A percentile compares a stretch with the other conserved stretches of the same genome.
phyloP scores from a whole-genome alignment of 139 green algal genomes.

The Monoraphidium neglectum region DNA sequence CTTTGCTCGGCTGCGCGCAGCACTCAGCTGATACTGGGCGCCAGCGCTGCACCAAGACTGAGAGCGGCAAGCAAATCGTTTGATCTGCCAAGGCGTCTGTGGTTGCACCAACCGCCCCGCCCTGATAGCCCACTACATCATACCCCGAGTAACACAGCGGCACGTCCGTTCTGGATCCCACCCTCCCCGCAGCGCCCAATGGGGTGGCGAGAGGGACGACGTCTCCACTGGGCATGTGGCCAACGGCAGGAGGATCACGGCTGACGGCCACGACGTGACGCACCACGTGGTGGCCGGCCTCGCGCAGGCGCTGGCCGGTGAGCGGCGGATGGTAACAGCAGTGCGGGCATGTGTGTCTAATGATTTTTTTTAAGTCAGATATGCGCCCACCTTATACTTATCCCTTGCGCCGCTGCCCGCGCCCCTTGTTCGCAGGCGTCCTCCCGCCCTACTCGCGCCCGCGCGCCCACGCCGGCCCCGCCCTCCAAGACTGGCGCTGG shows the following conservation, averaged over 20 bases:
- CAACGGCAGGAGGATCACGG: conserved; percentile 35
- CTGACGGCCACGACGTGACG: conserved; percentile 31
- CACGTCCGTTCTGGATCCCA: too few species aligned
- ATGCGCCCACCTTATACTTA: background rate
- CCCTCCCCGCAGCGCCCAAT: too few species aligned
- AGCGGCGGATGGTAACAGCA: background rate
- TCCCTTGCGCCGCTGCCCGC: background rate
- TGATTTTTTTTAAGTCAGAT: background rate
- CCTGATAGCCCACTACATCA: too few species aligned
- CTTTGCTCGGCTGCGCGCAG: too few species aligned
- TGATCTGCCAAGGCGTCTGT: too few species aligned
- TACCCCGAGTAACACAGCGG: too few species aligned
- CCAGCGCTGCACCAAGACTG: too few species aligned
- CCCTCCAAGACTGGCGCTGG: conserved; percentile 55
- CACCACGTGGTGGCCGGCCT: conserved; percentile 44
- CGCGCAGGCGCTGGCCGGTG: conserved; percentile 30
- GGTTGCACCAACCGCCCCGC: too few species aligned
- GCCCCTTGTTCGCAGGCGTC: conserved; percentile 9
- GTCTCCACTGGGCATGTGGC: conserved; percentile 32
- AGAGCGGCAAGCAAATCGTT: too few species aligned
- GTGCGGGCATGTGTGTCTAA: background rate
- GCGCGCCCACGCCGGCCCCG: background rate
- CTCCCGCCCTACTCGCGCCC: conserved; percentile 39
- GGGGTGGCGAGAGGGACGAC: conserved; percentile 9
- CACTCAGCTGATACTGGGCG: too few species aligned